Evolutionary conservation across 2,329 filamentous ascomycete genomes (phyloP).

Genomic region (Exophiala viscosa): DNA sequence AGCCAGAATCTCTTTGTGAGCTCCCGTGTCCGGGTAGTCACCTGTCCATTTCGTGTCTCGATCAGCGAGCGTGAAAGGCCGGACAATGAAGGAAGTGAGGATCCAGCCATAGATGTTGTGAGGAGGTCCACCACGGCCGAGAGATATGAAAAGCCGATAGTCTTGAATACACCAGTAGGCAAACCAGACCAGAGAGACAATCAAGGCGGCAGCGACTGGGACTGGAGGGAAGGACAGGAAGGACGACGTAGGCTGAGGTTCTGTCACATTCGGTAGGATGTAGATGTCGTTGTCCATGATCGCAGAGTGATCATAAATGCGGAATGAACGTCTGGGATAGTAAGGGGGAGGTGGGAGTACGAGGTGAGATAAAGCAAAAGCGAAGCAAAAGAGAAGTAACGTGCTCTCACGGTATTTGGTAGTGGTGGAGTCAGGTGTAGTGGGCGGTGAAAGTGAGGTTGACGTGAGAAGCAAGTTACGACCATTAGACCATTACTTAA

Average conservation of each 20-base stretch:
- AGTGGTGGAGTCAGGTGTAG: slow-evolving; percentile 1
- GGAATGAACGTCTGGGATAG: neutral
- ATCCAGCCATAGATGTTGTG: slow-evolving; percentile 38
- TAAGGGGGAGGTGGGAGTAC: neutral
- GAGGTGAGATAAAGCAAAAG: neutral
- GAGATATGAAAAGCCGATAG: slow-evolving; percentile 36
- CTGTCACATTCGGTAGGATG: slow-evolving; percentile 15
- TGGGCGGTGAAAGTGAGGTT: slow-evolving; percentile 5
- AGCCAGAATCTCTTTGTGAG: slow-evolving; percentile 41
- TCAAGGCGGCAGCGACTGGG: slow-evolving; percentile 6
- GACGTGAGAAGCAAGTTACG: too few relatives aligned
- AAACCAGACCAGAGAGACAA: slow-evolving; percentile 3
- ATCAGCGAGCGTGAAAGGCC: slow-evolving; percentile 20
- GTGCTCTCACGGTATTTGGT: neutral
- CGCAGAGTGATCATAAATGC: neutral
- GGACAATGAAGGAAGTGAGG: slow-evolving; percentile 17
- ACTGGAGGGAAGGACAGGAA: slow-evolving; percentile 8
- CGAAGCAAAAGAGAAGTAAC: slow-evolving; percentile 1
- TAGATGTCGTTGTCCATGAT: slow-evolving; percentile 17
- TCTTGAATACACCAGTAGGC: slow-evolving; percentile 29
- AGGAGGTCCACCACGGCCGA: slow-evolving; percentile 37
- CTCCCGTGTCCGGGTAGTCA: slow-evolving; percentile 19
- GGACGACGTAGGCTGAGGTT: slow-evolving; percentile 11
- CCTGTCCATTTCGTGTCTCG: slow-evolving; percentile 14
- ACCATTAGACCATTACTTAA: too few relatives aligned